Base-by-base conservation (phyloP, 148 eudicot genomes). In the Spergularia marina region DNA sequence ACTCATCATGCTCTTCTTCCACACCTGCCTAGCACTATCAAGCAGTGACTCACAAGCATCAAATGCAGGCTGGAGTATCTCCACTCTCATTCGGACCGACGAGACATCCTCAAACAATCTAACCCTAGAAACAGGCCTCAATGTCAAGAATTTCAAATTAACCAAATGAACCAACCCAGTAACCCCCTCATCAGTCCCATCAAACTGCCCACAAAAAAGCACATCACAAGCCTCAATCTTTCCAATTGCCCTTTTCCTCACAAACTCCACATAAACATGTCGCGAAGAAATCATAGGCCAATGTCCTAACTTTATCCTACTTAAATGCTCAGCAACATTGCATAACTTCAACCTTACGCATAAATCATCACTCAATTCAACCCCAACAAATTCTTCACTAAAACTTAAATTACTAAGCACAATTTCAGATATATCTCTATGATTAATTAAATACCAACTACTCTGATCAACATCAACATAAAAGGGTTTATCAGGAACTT, bases 1-100 rank as follows among this genome's bases (percentile, higher is more conserved):
- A 81, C 68, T 90, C 93, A 87, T 88, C 97, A 95, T 89, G 76
- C 97, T 89, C 83, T 77, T 95, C 65, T 85, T 92, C 99, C 99
- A 95, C 68, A 80, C 60, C 78, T 84, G 89, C 87, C 90, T 91
- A 18, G 79, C 72, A 77, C 73, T 77, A 53, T 95, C 98, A 59
- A 91, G 72, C 68, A 95, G 87, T 16, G 98, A 88, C 57, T 85
- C 92, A 82, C 96, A 89, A 39, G 91, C 96, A 85, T 82, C 87
- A 81, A 95, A 95, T 25, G 88, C 85, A 67, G 75, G 41, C 67
- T 85, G 80, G 47, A 90, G 84, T 63, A 92, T 79, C 80, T 92
- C 98, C 40, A 92, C 88, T 79, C 99, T 88, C 63, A 92, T 21
- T 76, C 90, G 72, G 39, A 95, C 4, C 58, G 94, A 91, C 12